Base-by-base conservation (phyloP, 495 filamentous ascomycete species). In the Ramalina intermedia region DNA sequence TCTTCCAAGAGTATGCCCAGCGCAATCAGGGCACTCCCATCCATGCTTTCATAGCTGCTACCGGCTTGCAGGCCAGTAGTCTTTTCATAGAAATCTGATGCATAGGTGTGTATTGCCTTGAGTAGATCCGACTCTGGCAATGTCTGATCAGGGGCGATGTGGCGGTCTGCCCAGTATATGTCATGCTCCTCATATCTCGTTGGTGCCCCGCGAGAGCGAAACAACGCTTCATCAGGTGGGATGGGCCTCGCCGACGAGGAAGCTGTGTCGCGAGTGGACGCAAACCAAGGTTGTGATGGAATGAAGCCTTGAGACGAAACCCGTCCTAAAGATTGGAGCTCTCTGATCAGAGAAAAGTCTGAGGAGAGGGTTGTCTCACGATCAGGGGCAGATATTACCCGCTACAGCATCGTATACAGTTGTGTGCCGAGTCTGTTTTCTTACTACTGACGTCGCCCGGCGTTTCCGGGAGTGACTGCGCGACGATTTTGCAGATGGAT, bases 1-100 rank as follows among this genome's bases (percentile, higher is more conserved):
- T 95, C 88, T 64, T 95, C 88, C 33, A 94, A 62, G 47, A 94
- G 56, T 21, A 95, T 78, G 0, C 87, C 88, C 63, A 93, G 66
- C 0, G 84, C 84, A 49, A 94, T 66, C 46, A 95, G 61, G 1
- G 87, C 86, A 8, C 84, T 90, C 64, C 87, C 88, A 58, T 94
- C 84, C 76, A 95, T 74, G 52, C 77, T 86, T 24, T 71, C 66
- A 60, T 79, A 77, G 38, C 71, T 55, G 12, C 57, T 58, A 18
- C 58, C 52, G 5, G 62, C 67, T 7, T 55, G 56, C 33, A 68
- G 61, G 6, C 50, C 48, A 4, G 55, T 62, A 35, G 55, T 61
- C 49, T 54, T 65, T 50, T 61, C 69, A 66, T 90, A 94, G 61
- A 79, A 88, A 54, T 82, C 77, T 24, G 82, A 75, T 0, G 78